A percentile compares a stretch with the other conserved stretches of the same genome.
These are phyloP conservation scores for Myriosclerotinia duriaeana DNA, from an alignment of 2,329 filamentous ascomycete genomes.

Conservation along the genomic window DNA sequence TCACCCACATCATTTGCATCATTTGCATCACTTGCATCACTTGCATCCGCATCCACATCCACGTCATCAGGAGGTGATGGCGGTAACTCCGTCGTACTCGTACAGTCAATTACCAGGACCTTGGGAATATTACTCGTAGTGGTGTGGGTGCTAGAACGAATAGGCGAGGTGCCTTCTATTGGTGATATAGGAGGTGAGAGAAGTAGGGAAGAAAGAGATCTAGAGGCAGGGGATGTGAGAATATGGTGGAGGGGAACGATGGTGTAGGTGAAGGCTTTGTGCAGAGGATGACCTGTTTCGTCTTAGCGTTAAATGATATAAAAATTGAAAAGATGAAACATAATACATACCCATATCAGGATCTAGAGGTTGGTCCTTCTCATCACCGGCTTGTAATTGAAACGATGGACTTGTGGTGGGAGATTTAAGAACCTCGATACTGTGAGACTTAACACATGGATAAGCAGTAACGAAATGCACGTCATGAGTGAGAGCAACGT, in stretches of 20 bases:
- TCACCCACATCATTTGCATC: background rate
- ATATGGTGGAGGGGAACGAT: conserved; percentile 60
- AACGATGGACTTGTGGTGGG: conserved; percentile 59
- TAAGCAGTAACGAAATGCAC: conserved; percentile 66
- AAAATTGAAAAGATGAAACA: background rate
- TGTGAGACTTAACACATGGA: conserved; percentile 59
- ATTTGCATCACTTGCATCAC: background rate
- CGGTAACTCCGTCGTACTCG: conserved; percentile 37
- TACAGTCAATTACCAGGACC: conserved; percentile 64
- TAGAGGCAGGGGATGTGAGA: conserved; percentile 39
- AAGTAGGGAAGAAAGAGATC: conserved; percentile 30
- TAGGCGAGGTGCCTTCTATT: conserved; percentile 29
- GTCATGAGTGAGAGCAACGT: conserved; percentile 53
- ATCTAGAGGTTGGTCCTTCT: conserved; percentile 12
- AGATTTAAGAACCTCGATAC: conserved; percentile 58
- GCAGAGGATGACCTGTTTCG: conserved; percentile 57
- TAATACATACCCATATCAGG: conserved; percentile 13
- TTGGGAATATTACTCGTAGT: conserved; percentile 40
- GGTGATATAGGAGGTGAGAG: conserved; percentile 37
- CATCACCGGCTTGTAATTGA: conserved; percentile 48
- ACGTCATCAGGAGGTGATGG: conserved; percentile 26
- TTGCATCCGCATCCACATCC: background rate
- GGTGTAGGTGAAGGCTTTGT: conserved; percentile 62
- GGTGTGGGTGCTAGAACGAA: conserved; percentile 40
- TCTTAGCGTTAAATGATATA: conserved; percentile 6